Evolutionary conservation across 495 filamentous ascomycete genomes (phyloP), one percentile per base, ranked within the genome.

Genomic region (Penicillium roqueforti): DNA sequence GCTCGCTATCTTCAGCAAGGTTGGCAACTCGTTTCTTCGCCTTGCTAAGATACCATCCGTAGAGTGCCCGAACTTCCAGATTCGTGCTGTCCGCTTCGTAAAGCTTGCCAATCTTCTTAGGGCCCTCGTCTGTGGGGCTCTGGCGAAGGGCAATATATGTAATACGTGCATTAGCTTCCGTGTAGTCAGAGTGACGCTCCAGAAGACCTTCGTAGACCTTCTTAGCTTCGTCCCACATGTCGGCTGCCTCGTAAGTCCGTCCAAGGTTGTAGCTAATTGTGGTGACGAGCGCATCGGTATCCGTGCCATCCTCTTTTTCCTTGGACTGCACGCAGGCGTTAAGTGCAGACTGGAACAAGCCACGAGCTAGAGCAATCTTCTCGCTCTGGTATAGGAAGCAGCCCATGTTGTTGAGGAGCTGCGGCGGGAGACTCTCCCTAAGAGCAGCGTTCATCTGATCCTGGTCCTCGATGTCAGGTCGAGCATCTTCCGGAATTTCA

Each of bases 201-300:
- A 96, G 68, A 23, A 97, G 71, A 25, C 87, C 84, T 60, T 95
- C 86, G 62, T 97, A 98, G 22, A 93, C 86, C 59, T 86, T 86
- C 56, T 86, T 85, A 0, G 93, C 95, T 61, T 92, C 84, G 42
- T 95, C 88, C 23, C 84, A 76, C 63, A 89, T 80, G 34, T 87
- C 85, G 6, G 86, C 84, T 1, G 89, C 86, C 69, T 98, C 93
- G 61, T 96, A 96, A 20, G 90, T 92, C n/a, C 93, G 82, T n/a
- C 87, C 93, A 25, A 98, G 83, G 66, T 97, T 98, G 73, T 91
- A 98, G 57, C 87, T 91, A 60, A 98, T 91, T 4, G 90, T 95
- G 0, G 91, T 95, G 23, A 96, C 84, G 5, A 98, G 79, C 3
- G 91, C 89, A 65, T 97, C 93, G 1, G 83, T 87, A 62, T 96